Conservation (phyloP, 2,329 filamentous ascomycete species). For the Rachicladosporium sp. region DNA sequence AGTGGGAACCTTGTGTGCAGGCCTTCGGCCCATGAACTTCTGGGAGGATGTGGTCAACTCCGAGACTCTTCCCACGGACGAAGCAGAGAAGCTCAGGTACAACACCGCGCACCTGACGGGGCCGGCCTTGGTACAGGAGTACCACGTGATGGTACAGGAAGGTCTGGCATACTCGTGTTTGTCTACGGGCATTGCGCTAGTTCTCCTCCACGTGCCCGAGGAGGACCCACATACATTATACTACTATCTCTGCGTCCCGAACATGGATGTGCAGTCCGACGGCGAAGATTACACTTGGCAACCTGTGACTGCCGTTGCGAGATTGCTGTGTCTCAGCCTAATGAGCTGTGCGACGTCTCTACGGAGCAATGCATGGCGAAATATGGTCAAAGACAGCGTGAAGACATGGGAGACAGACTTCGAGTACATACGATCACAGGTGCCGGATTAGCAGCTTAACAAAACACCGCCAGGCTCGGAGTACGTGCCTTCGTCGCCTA, state of each 20-base stretch:
- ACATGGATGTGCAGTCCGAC: conserved; percentile 9
- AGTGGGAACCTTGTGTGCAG: conserved; percentile 6
- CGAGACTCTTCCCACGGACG: conserved; percentile 7
- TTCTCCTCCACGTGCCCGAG: conserved; percentile 13
- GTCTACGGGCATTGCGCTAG: conserved; percentile 12
- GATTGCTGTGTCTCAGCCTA: conserved; percentile 2
- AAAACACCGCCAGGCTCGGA: conserved; percentile 3
- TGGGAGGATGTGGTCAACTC: conserved; percentile 12
- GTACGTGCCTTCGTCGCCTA: not conserved
- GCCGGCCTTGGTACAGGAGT: conserved; percentile 17
- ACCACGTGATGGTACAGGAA: conserved; percentile 20
- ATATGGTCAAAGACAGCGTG: conserved; percentile 1
- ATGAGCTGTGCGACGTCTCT: conserved; percentile 3
- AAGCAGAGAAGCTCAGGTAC: conserved; percentile 9
- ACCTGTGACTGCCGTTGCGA: conserved; percentile 2
- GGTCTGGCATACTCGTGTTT: conserved; percentile 19
- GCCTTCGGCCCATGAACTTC: conserved; percentile 10
- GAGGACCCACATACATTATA: conserved; percentile 17
- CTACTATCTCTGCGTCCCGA: conserved; percentile 19
- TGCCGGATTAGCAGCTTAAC: conserved; percentile 4
- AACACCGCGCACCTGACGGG: conserved; percentile 13
- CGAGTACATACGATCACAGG: conserved; percentile 3
- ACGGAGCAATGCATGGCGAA: conserved; percentile 5
- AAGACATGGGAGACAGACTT: conserved; percentile 4
- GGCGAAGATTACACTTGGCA: conserved; percentile 5